phyloP scores from a whole-genome alignment of 768 basidiomycete genomes.

The Tremella fuciformis region DNA sequence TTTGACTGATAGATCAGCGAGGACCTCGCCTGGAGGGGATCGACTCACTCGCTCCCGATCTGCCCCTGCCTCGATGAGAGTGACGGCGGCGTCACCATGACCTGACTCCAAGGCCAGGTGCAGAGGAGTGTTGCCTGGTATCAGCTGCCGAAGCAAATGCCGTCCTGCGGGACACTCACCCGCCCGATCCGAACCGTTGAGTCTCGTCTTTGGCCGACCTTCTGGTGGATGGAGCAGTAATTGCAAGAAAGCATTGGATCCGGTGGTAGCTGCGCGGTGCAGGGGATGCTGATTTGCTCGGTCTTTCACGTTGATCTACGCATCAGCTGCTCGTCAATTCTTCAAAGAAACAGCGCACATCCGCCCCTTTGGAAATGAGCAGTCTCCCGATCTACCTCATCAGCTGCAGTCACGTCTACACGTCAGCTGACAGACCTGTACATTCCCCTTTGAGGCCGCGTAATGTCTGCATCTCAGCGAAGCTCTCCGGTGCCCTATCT shows the following conservation, averaged over 20 bases:
- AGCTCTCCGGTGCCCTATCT: background rate
- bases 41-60: conserved; percentile 77
- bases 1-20: conserved; percentile 62
- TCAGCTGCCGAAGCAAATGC: no score
- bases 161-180: no score
- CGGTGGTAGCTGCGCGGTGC: conserved; percentile 96
- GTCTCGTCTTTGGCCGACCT: conserved; percentile 64
- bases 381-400: conserved; percentile 72
- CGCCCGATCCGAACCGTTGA: conserved; percentile 65
- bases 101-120: conserved; percentile 97
- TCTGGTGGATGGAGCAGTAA: conserved; percentile 82
- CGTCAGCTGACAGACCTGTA: conserved; percentile 29
- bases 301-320: conserved; percentile 81
- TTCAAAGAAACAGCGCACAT: conserved; percentile 60
- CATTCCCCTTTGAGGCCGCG: conserved; percentile 51
- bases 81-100: conserved; percentile 82
- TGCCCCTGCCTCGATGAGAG: conserved; percentile 91
- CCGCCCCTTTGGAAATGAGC: conserved; percentile 81
- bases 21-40: background rate
- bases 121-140: conserved; percentile 83
- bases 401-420: conserved; percentile 3
- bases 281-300: conserved; percentile 88
- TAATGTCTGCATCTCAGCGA: conserved; percentile 46
- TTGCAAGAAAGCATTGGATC: conserved; percentile 81
- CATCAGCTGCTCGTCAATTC: conserved; percentile 20